Base-by-base conservation (phyloP, 257 asterid species). In the Mentha longifolia region DNA sequence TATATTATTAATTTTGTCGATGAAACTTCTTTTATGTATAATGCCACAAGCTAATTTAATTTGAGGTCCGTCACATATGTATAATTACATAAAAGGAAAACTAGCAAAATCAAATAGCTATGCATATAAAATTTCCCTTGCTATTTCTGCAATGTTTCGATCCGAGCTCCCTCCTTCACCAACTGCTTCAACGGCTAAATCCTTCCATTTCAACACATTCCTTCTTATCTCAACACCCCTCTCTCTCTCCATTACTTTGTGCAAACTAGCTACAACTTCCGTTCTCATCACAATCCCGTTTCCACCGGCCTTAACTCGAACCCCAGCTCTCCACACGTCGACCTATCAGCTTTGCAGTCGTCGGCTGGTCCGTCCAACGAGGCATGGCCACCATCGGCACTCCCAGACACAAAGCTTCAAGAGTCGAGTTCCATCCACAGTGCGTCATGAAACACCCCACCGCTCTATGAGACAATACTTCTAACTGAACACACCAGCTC, bases 371-470 rank as follows among this genome's bases (percentile, higher is more conserved):
- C 2, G 75, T 9, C 88, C 89, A 74, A 0, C 61, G 75, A 0
- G 88, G 82, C 82, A 84, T 76, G 3, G 25, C 77, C 77, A 81
- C 84, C 79, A 81, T 70, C 0, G 84, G 82, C 42, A 76, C 82
- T 0, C 88, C 88, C 65, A 74, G 51, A 7, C 76, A 60, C 12
- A 76, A 11, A 0, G 83, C 83, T 76, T 87, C 92, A 46, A 84
- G 3, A 1, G 86, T 86, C 5, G 89, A 86, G 19, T 86, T 84
- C 89, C 92, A 84, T 0, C 92, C 92, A 50, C 86, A 72, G 12
- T 87, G 89, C 0, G 88, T 69, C 2, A 84, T 19, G 33, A 85
- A 87, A 57, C 90, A 72, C 5, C 90, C 83, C 5, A 79, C 28
- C 5, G 80, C 85, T n/a, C 52, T 70, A 45, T 79, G 80, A 0